Evolutionary conservation across 331 rosid genomes (phyloP).

Genomic region (Quercus phellos): DNA sequence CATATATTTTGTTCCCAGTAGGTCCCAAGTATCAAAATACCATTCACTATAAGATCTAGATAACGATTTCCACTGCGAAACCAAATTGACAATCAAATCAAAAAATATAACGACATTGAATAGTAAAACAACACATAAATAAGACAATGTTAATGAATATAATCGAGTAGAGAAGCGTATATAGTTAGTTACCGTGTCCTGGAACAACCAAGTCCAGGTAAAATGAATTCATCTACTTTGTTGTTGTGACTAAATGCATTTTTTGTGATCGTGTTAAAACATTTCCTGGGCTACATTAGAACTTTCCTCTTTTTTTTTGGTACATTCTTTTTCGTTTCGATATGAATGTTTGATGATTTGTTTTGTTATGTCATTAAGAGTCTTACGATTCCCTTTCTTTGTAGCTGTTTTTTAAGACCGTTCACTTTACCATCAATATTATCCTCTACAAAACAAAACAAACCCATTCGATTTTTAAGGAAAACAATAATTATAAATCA

Average conservation of each 20-base stretch:
- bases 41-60: too few species aligned
- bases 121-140: too few species aligned
- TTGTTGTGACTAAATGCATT: conserved; percentile 37
- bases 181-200: conserved; percentile 9
- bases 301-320: conserved; percentile 30
- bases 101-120: too few species aligned
- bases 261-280: conserved; percentile 52
- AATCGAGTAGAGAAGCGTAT: too few species aligned
- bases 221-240: conserved; percentile 15
- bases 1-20: too few species aligned
- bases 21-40: too few species aligned
- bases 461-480: not conserved
- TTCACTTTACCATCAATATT: conserved; percentile 24
- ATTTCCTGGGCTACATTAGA: conserved; percentile 41
- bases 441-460: conserved; percentile 22
- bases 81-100: too few species aligned
- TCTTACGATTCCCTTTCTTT: conserved; percentile 48
- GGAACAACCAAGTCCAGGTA: conserved; percentile 42
- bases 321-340: conserved; percentile 29
- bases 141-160: too few species aligned
- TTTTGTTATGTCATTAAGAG: conserved; percentile 51
- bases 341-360: conserved; percentile 20
- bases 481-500: not conserved
- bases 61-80: too few species aligned
- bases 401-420: conserved; percentile 17